These are phyloP conservation scores for Rhodosporidiobolus odoratus DNA, from an alignment of 768 basidiomycete genomes.

Conservation along the genomic window DNA sequence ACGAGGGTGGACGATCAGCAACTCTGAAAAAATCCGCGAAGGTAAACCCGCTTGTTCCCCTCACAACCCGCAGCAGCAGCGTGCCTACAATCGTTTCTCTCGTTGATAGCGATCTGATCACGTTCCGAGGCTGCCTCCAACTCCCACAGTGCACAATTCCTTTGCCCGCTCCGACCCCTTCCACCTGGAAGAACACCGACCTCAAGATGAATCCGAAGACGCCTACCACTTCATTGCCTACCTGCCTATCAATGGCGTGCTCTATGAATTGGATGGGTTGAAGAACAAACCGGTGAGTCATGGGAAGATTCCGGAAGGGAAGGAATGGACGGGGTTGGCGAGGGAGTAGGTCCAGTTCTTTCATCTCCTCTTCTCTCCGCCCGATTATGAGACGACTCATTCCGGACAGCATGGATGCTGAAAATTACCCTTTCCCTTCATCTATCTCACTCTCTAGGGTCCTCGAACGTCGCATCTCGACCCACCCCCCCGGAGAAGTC, in stretches of 20 bases:
- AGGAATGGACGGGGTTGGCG: slow-evolving; percentile 78
- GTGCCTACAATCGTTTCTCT: too few relatives aligned
- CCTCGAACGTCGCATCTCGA: slow-evolving; percentile 80
- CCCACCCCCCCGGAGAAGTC: slow-evolving; percentile 83
- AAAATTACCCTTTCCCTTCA: neutral
- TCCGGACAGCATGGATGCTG: too few relatives aligned
- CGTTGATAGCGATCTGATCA: neutral
- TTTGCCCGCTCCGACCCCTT: slow-evolving; percentile 85
- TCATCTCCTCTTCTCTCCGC: too few relatives aligned
- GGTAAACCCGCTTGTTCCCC: slow-evolving; percentile 33
- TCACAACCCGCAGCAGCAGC: too few relatives aligned
- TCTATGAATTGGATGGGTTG: slow-evolving; percentile 83
- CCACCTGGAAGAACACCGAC: slow-evolving; percentile 64
- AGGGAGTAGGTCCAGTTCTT: slow-evolving; percentile 52
- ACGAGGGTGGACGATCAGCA: slow-evolving; percentile 47
- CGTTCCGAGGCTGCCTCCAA: too few relatives aligned
- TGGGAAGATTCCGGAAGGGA: slow-evolving; percentile 61
- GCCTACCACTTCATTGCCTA: slow-evolving; percentile 98
- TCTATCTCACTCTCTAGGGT: slow-evolving; percentile 46
- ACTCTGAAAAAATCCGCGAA: slow-evolving; percentile 50
- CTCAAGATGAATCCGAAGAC: slow-evolving; percentile 63
- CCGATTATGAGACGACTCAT: too few relatives aligned
- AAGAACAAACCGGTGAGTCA: slow-evolving; percentile 74
- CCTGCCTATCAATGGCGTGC: slow-evolving; percentile 68
- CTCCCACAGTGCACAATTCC: slow-evolving; percentile 79